Evolutionary conservation across 805 yeast species (phyloP), one percentile per base, ranked within the genome.

Genomic region (Barnettozyma botsteinii): DNA sequence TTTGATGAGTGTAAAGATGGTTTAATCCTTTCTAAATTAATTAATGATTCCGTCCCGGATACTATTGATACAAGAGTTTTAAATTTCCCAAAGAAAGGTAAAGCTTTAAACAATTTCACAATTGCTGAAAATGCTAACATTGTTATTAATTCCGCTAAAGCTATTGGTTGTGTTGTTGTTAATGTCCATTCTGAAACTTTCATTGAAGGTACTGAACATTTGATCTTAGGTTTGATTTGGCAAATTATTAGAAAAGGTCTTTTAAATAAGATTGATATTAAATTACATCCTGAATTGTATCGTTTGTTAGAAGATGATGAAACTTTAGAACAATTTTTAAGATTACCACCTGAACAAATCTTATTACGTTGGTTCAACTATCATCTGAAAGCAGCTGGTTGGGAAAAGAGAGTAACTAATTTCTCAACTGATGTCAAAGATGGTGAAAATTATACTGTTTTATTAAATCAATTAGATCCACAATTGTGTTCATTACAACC

Each of bases 1-100:
- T 93, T 93, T 57, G 98, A 93, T 63, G 98, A 93, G 65, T 87
- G 96, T 66, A 77, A 87, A 50, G 98, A 93, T 62, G 98, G 98
- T 50, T 70, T 93, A 55, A 88, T 93, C 21, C 70, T 93, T 42
- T 88, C 98, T 17, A 85, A 87, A 62, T 79, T 93, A 59, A 88
- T 93, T 62, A 93, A 93, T 61, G 98, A 93, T 65, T 87, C 97
- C 24, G 98, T 93, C 25, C 96, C 98, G 8, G 96, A 93, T 65
- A 93, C 98, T 10, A 93, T 93, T 55, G 98, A 93, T 67, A 89
- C 97, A 9, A 85, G 98, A 73, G 98, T 93, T 14, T 75, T 93
- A 59, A 93, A 93, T 64, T 69, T 81, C 61, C 94, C 98, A 20
- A 84, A 82, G 61, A 73, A 74, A 51, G 84, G 83, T 44, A 89